Evolutionary conservation across 176 grass and related monocot species (phyloP).

Genomic region (Olyra latifolia): DNA sequence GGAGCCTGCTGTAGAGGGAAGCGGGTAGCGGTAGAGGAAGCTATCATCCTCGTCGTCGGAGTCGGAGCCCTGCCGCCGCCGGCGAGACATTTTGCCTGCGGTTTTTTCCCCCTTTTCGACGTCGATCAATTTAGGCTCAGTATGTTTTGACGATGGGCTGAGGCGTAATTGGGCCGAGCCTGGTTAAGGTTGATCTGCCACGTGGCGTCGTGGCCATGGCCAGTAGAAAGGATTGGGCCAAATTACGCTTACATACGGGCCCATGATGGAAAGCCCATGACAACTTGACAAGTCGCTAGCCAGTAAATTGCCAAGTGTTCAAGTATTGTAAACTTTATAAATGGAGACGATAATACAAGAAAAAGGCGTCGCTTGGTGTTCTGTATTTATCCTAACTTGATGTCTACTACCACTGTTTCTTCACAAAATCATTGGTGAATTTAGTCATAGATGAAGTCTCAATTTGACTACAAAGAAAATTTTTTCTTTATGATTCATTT

Average conservation of each 20-base stretch:
- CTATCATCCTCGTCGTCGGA: slow-evolving; percentile 72
- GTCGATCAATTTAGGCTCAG: not conserved
- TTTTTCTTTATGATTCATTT: no score
- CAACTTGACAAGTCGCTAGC: not conserved
- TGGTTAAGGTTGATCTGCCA: not conserved
- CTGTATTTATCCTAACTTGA: not conserved
- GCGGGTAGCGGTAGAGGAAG: slow-evolving; percentile 89
- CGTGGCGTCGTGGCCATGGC: no score
- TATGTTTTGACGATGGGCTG: not conserved
- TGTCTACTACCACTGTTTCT: not conserved
- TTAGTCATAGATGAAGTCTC: no score
- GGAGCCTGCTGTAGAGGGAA: slow-evolving; percentile 33
- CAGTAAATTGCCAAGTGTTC: not conserved
- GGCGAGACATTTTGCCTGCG: slow-evolving; percentile 52
- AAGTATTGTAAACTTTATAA: not conserved
- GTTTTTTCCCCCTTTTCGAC: not conserved
- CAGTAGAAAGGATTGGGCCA: not conserved
- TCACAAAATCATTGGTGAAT: not conserved
- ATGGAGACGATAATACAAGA: not conserved
- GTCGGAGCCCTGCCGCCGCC: slow-evolving; percentile 43
- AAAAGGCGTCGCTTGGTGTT: not conserved
- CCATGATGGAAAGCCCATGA: not conserved
- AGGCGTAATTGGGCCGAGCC: not conserved
- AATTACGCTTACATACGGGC: not conserved
- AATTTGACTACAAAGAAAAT: no score